Conservation (phyloP, 208 protist genomes). For the Acanthamoeba lenticulata region DNA sequence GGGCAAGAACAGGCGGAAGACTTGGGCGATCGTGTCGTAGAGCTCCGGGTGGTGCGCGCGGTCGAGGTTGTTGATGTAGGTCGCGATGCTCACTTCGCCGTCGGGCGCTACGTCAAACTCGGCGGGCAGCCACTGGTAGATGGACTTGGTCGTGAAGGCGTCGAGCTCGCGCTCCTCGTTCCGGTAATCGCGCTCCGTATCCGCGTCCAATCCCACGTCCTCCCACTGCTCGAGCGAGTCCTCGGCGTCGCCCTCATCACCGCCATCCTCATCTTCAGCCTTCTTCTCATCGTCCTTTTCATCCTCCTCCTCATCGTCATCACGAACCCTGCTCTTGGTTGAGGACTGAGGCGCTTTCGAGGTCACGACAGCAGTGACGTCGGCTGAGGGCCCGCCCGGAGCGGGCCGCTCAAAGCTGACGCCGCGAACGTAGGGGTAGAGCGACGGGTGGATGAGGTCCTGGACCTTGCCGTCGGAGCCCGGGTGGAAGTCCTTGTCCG, state of each 20-base stretch:
- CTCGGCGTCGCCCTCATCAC: not conserved
- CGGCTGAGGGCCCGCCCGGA: constrained; percentile 82
- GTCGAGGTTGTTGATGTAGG: too few species aligned
- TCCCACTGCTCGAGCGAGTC: not conserved
- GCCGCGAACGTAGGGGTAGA: too few species aligned
- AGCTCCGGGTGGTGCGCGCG: too few species aligned
- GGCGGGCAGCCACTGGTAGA: constrained; percentile 46
- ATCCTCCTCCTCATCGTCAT: not conserved
- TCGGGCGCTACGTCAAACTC: constrained; percentile 14
- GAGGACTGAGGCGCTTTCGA: constrained; percentile 54
- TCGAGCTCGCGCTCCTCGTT: too few species aligned
- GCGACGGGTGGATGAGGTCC: too few species aligned
- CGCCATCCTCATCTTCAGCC: not conserved
- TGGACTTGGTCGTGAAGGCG: too few species aligned
- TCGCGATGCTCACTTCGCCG: too few species aligned
- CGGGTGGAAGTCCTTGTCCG: too few species aligned
- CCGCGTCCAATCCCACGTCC: not conserved
- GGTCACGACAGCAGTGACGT: constrained; percentile 77
- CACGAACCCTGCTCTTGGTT: not conserved
- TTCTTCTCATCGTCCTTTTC: not conserved
- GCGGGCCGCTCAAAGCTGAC: not conserved
- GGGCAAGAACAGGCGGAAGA: constrained; percentile 74
- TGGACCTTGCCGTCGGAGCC: too few species aligned
- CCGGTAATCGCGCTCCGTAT: not conserved
- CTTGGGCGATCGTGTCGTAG: too few species aligned